Conservation (phyloP, 2,329 filamentous ascomycete genomes). For the Raffaelea deltoideospora region DNA sequence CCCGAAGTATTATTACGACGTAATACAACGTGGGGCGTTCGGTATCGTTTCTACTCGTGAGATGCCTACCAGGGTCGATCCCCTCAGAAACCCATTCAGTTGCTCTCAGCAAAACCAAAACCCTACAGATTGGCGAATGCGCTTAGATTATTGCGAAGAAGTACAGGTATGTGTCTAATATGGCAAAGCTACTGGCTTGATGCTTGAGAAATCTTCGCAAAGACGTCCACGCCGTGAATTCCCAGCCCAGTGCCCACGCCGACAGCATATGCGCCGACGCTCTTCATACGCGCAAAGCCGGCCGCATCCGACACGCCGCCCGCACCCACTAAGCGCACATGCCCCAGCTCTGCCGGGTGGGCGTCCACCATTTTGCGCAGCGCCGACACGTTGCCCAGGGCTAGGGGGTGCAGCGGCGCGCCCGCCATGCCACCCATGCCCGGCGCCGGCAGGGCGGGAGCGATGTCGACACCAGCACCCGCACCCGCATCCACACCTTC, state of each 20-base stretch:
- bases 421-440: slow-evolving; percentile 62
- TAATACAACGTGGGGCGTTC: too few species aligned
- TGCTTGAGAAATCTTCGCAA: slow-evolving; percentile 45
- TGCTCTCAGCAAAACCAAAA: too few species aligned
- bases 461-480: slow-evolving; percentile 8
- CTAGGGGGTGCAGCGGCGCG: slow-evolving; percentile 54
- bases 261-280: slow-evolving; percentile 50
- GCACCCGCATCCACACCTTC: too few species aligned
- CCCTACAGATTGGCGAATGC: too few species aligned
- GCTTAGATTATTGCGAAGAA: too few species aligned
- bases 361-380: slow-evolving; percentile 45
- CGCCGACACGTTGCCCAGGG: slow-evolving; percentile 59
- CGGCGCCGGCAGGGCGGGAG: slow-evolving; percentile 33
- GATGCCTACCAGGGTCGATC: too few species aligned
- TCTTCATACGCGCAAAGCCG: slow-evolving; percentile 50
- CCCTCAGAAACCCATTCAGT: too few species aligned
- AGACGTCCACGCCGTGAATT: slow-evolving; percentile 44
- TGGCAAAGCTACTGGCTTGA: too few species aligned
- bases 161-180: too few species aligned
- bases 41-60: too few species aligned
- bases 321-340: slow-evolving; percentile 53
- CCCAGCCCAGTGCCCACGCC: slow-evolving; percentile 57
- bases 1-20: too few species aligned
- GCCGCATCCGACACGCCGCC: slow-evolving; percentile 53
- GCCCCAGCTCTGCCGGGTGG: slow-evolving; percentile 24